Evolutionary conservation across 2,329 filamentous ascomycete species (phyloP).

Genomic region (Calonectria fujianensis): DNA sequence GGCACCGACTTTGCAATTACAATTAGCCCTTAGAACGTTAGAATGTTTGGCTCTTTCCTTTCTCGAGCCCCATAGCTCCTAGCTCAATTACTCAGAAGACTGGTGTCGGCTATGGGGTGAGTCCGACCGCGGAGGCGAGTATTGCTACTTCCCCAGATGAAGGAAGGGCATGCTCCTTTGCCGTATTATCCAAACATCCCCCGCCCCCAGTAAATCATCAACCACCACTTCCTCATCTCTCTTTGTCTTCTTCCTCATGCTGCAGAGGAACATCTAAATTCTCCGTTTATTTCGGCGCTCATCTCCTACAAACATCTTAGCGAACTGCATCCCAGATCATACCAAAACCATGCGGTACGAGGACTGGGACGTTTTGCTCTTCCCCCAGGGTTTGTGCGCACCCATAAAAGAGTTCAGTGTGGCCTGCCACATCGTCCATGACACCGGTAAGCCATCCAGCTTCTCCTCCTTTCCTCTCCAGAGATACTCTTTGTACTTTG

Average conservation of each 20-base stretch:
- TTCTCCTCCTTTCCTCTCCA: background rate
- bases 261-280: background rate
- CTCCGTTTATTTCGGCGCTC: slow-evolving; percentile 23
- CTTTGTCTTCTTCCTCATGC: background rate
- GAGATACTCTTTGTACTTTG: background rate
- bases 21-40: background rate
- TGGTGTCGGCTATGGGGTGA: background rate
- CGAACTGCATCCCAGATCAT: slow-evolving; percentile 13
- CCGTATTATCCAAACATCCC: background rate
- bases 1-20: background rate
- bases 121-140: slow-evolving; percentile 25
- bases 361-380: slow-evolving; percentile 90
- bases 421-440: slow-evolving; percentile 81
- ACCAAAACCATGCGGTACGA: slow-evolving; percentile 82
- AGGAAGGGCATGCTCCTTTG: background rate
- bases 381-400: slow-evolving; percentile 78
- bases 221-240: background rate
- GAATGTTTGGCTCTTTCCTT: slow-evolving; percentile 23
- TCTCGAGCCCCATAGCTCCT: background rate
- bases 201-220: background rate
- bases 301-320: slow-evolving; percentile 34
- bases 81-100: slow-evolving; percentile 11
- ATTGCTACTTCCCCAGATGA: slow-evolving; percentile 27
- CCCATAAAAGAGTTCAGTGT: slow-evolving; percentile 90
- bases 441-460: slow-evolving; percentile 62